A percentile compares a stretch with the other conserved stretches of the same genome.
Evolutionary conservation across 2,329 filamentous ascomycete species (phyloP).

Genomic region (Penicillium frequentans): DNA sequence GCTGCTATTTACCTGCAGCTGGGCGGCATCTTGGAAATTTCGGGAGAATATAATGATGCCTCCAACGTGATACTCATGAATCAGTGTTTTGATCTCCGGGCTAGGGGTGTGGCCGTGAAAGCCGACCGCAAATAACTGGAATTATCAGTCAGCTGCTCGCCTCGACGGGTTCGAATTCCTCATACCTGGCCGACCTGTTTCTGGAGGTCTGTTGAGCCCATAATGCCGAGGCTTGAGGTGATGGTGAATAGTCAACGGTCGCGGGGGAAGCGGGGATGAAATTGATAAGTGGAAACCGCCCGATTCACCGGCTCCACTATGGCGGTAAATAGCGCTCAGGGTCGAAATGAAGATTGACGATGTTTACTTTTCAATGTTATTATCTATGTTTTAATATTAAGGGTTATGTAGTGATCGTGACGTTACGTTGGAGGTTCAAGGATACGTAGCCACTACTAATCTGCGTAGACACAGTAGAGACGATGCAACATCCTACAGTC

Average conservation of each 20-base stretch:
- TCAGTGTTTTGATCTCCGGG: slow-evolving; percentile 44
- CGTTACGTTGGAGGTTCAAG: neutral
- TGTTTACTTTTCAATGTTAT: neutral
- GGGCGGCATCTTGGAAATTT: slow-evolving; percentile 40
- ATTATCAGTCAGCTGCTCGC: neutral
- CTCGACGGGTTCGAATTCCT: neutral
- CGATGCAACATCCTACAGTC: slow-evolving; percentile 4
- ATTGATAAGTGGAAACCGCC: slow-evolving; percentile 1
- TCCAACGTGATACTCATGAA: slow-evolving; percentile 43
- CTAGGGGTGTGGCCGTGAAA: slow-evolving; percentile 42
- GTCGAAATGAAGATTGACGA: neutral
- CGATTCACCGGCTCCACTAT: neutral
- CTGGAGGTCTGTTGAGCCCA: slow-evolving; percentile 24
- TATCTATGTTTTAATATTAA: no score
- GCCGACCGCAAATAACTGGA: slow-evolving; percentile 47
- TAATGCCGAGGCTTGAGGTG: slow-evolving; percentile 5
- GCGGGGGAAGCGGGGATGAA: slow-evolving; percentile 5
- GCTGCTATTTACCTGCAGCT: slow-evolving; percentile 33
- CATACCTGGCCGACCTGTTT: slow-evolving; percentile 38
- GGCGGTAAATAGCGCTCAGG: neutral
- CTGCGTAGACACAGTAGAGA: neutral
- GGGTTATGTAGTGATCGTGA: neutral
- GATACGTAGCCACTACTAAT: neutral
- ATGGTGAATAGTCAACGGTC: neutral
- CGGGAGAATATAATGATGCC: slow-evolving; percentile 45